Base-by-base conservation (phyloP, 139 green algal genomes). In the Astrephomene gubernaculifera region DNA sequence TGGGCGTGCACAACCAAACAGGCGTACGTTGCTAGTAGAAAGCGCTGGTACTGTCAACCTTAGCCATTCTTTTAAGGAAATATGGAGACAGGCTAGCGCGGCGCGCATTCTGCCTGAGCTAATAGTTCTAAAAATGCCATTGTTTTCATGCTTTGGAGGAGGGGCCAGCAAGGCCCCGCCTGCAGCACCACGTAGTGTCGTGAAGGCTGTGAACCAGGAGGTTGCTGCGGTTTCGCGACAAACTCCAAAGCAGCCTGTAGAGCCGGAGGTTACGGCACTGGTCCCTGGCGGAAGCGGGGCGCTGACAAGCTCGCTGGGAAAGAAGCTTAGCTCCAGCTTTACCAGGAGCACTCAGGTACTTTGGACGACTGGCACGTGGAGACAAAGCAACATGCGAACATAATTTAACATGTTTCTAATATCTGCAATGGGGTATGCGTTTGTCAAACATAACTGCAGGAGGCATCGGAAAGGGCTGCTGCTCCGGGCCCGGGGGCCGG, bases 61-160 rank as follows among this genome's bases (percentile, higher is more conserved):
- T n/a, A n/a, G n/a, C n/a, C n/a, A n/a, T 67, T 35, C 22, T 57
- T 57, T 57, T 12, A 57, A 25, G 49, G 12, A 57, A 57, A 12
- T 57, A 57, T 57, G 49, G 49, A 17, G 17, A 57, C 14, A 57
- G 17, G 17, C 17, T 57, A 57, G 49, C 49, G 49, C n/a, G n/a
- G n/a, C n/a, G n/a, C n/a, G n/a, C n/a, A n/a, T n/a, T n/a, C n/a
- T n/a, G 57, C 49, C 49, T 67, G 21, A 33, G 8, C 7, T 7
- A 31, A 70, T 70, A 72, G 33, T 36, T 45, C 17, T 21, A n/a
- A 71, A n/a, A 17, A 83, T 83, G 76, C 60, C 76, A 17, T n/a
- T 83, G 3, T 83, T 83, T 49, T 83, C 76, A 2, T 83, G 76
- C 43, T 83, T 83, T 36, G 76, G 76, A 17, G 76, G 41, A 5